Evolutionary conservation across 768 basidiomycete genomes (phyloP).

Genomic region (Leccinum olivaceopallidum): DNA sequence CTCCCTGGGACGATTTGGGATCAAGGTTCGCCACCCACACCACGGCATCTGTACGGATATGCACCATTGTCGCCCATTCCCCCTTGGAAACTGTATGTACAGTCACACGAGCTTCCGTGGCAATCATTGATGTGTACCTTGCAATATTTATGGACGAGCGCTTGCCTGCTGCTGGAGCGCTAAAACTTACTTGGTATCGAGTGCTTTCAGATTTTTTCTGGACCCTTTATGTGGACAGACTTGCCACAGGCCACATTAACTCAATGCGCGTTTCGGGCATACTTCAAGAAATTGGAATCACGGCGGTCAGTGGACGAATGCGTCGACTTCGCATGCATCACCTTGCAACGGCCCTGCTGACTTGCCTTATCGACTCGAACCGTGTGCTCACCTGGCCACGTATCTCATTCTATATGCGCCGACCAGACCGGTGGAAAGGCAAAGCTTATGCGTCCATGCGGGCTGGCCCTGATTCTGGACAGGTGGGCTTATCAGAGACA

Average conservation of each 20-base stretch:
- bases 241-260: background rate
- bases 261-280: background rate
- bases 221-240: background rate
- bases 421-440: background rate
- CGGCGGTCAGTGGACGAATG: background rate
- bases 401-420: background rate
- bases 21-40: background rate
- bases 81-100: background rate
- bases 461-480: background rate
- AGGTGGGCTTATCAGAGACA: background rate
- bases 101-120: background rate
- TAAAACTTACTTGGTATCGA: background rate
- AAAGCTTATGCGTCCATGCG: slow-evolving; percentile 8
- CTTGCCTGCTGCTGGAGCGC: background rate
- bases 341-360: background rate
- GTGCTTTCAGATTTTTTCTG: background rate
- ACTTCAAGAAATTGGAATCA: background rate
- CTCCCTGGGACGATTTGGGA: background rate
- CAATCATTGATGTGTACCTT: background rate
- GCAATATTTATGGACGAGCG: background rate
- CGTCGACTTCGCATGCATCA: background rate
- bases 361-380: background rate
- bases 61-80: background rate
- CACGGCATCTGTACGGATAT: background rate
- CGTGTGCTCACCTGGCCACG: background rate